Evolutionary conservation across 805 yeast genomes (phyloP), one percentile per base, ranked within the genome.

Genomic region (Suhomyces sp.): DNA sequence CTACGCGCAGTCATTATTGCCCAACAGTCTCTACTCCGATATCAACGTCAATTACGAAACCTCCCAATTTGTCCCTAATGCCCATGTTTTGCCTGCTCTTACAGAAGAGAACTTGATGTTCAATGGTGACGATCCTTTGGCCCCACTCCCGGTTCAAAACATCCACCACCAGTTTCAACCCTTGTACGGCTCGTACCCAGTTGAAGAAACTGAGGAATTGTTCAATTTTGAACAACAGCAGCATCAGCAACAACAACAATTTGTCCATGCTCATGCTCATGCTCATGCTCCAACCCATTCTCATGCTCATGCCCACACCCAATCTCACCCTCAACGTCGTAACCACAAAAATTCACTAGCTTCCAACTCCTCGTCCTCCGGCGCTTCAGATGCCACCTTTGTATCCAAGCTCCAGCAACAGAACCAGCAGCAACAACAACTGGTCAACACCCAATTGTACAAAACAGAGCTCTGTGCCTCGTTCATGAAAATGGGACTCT

Each of bases 381-480:
- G 19, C 15, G 25, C 28, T 7, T 12, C 18, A 12, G 28, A 18
- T 24, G 8, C 23, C 26, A 19, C 27, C 28, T 30, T n/a, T 24
- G 24, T 15, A 20, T 17, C 28, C 39, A 33, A 15, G 18, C 25
- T 13, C 35, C 36, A 36, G 17, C 34, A 34, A 19, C 45, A 31
- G 13, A 33, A 46, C 17, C 36, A 22, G 28, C 36, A 22, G 28
- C 50, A 47, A 30, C 45, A 21, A n/a, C 35, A 24, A 18, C 32
- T 20, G 28, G 56, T 73, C 36, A 75, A 81, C 56, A 79, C 85
- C 20, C 83, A 77, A 46, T 70, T 88, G 25, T 88, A 87, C 74
- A 88, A 88, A 64, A 90, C 97, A 0, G 97, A 88, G 60, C 70
- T 90, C 37, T 88, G 97, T 60, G 83, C 81, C 25, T 81, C 90